Evolutionary conservation across 768 basidiomycete genomes (phyloP).

Genomic region (Psilocybe cubensis): DNA sequence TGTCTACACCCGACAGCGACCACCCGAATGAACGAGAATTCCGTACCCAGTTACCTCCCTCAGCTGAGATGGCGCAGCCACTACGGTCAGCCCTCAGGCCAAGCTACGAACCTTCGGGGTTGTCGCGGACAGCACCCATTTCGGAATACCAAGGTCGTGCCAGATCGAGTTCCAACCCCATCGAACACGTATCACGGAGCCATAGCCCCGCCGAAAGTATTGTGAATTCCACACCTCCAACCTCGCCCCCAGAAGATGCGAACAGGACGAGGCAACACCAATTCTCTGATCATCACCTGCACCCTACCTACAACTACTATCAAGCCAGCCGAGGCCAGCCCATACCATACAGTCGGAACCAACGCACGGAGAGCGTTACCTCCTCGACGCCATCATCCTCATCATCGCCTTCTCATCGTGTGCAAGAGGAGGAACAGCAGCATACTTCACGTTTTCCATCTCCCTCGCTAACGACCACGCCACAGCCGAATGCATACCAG

Average conservation of each 20-base stretch:
- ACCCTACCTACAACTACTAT: neutral
- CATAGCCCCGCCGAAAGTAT: slow-evolving; percentile 20
- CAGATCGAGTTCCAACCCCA: slow-evolving; percentile 33
- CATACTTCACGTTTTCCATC: neutral
- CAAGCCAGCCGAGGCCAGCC: neutral
- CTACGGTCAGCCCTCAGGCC: slow-evolving; percentile 1
- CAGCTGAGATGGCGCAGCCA: slow-evolving; percentile 2
- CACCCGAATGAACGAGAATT: slow-evolving; percentile 9
- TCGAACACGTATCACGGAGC: slow-evolving; percentile 18
- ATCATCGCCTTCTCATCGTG: neutral
- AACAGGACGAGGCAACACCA: neutral
- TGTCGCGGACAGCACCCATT: slow-evolving; percentile 25
- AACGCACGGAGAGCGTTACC: neutral
- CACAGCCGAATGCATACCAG: neutral
- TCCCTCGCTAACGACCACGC: neutral
- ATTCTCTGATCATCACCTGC: neutral
- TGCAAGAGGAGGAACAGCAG: neutral
- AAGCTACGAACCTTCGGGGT: slow-evolving; percentile 19
- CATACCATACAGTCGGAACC: neutral
- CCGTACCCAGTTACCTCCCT: neutral
- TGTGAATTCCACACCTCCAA: slow-evolving; percentile 20
- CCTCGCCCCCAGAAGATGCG: neutral
- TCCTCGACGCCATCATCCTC: neutral
- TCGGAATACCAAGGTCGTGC: slow-evolving; percentile 25
- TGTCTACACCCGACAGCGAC: slow-evolving; percentile 23